A percentile compares a stretch with the other conserved stretches of the same genome.
phyloP scores from a whole-genome alignment of 1,139 yeast species.

The Yamadazyma sp. region DNA sequence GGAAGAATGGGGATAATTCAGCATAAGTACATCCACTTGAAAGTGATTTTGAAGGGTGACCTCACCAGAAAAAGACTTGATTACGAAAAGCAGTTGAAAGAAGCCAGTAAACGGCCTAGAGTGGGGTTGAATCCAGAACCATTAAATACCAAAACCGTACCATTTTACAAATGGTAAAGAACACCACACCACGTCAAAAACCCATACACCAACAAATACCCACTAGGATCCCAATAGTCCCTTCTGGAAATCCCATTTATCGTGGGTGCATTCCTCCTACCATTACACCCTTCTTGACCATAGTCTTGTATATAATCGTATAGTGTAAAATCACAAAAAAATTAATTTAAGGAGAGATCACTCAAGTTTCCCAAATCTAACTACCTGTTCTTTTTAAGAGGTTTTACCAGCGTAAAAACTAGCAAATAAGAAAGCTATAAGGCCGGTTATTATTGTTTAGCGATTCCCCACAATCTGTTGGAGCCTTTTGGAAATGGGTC shows the following conservation, averaged over 20 bases:
- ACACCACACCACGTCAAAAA: neutral
- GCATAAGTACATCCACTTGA: constrained; percentile 78
- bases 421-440: neutral
- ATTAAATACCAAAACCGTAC: constrained; percentile 43
- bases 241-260: neutral
- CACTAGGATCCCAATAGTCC: neutral
- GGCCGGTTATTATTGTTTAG: neutral
- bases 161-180: constrained; percentile 43
- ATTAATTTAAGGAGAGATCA: constrained; percentile 6
- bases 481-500: constrained; percentile 27
- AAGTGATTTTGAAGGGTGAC: constrained; percentile 68
- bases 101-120: constrained; percentile 44
- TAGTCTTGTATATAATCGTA: constrained; percentile 6
- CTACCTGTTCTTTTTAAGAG: neutral
- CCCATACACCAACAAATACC: neutral
- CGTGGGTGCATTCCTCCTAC: neutral
- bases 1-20: constrained; percentile 81
- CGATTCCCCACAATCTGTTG: neutral
- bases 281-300: neutral
- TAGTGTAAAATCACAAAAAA: constrained; percentile 6
- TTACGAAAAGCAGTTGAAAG: constrained; percentile 54
- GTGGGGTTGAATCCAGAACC: constrained; percentile 46
- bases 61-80: constrained; percentile 60
- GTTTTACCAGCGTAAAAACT: neutral
- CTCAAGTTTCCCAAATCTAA: constrained; percentile 1